A percentile compares a stretch with the other conserved stretches of the same genome.
Conservation (phyloP, 805 yeast genomes). For the Maudiozyma pseudohumilis region DNA sequence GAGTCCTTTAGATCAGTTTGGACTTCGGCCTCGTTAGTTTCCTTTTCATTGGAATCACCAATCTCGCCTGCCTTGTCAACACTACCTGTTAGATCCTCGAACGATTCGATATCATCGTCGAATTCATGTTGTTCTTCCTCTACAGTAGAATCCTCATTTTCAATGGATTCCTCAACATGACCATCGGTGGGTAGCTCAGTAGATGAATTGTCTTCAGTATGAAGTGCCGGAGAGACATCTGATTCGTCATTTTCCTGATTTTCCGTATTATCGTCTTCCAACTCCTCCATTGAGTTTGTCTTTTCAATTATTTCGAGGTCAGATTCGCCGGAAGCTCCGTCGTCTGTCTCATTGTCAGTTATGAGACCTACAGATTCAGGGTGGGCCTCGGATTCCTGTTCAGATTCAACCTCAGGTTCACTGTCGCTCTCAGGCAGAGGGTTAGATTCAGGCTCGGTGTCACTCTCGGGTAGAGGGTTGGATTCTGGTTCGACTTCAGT, state of each 20-base stretch:
- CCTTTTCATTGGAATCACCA: not conserved
- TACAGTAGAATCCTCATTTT: conserved; percentile 1
- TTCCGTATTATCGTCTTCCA: not conserved
- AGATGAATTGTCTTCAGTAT: not conserved
- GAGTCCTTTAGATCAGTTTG: not conserved
- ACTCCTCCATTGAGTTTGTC: not conserved
- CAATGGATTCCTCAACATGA: not conserved
- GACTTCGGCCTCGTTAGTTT: not conserved
- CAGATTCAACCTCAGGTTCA: too few species aligned
- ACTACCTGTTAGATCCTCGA: conserved; percentile 17
- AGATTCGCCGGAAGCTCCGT: too few species aligned
- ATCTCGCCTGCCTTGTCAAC: conserved; percentile 13
- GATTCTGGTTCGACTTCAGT: too few species aligned
- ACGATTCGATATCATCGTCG: conserved; percentile 9
- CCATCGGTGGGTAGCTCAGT: not conserved
- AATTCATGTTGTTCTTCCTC: conserved; percentile 7
- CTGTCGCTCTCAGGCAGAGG: too few species aligned
- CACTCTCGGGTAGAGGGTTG: too few species aligned
- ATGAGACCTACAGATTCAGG: too few species aligned
- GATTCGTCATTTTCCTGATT: not conserved
- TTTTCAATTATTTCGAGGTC: not conserved
- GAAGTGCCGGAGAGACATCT: not conserved
- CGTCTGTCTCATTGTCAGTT: too few species aligned
- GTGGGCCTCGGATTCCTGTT: too few species aligned
- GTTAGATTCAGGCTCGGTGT: too few species aligned